Base-by-base conservation (phyloP, 768 basidiomycete species). In the Leccinum longicurvipes region DNA sequence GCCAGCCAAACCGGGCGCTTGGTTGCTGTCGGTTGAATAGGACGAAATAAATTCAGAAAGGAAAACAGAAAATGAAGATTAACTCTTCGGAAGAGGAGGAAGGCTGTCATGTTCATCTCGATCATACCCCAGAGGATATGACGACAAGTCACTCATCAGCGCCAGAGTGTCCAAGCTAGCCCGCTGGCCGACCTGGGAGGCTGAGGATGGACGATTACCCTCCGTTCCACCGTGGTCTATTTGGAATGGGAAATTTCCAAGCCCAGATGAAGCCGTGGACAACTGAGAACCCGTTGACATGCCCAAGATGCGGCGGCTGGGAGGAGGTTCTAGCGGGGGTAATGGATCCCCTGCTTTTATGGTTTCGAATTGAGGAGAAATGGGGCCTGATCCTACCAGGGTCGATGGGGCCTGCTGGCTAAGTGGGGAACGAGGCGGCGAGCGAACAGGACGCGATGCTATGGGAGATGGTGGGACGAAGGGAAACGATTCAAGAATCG, bases 381-480 rank as follows among this genome's bases (percentile, higher is more conserved):
- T 45, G 17, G 47, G 19, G 11, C 41, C 39, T 8, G 55, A 34
- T 29, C 42, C 54, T 3, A 46, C 9, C 10, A 25, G 44, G 29
- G 52, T 52, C 23, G 50, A 27, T 8, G 62, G 55, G 10, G 78
- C 74, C 58, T 86, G 85, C 68, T 86, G 82, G 25, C 73, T 77
- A 19, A 88, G 74, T 8, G 90, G 89, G 10, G 89, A 91, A 54
- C 84, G 83, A 34, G 87, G 86, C 6, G 88, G 88, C 3, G 87
- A 84, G 58, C 89, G 78, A 62, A 84, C 74, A 10, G 89, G 90
- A 51, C 86, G 78, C 61, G 89, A 83, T n/a, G 89, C 91, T 56
- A 93, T 91, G 6, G 91, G 91, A 8, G 90, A 91, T 1, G 91
- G 91, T 23, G 91, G 91, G 9, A 93, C 90, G 67, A 93, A 92